Evolutionary conservation across 495 filamentous ascomycete genomes (phyloP).

Genomic region (Xeromyces bisporus): DNA sequence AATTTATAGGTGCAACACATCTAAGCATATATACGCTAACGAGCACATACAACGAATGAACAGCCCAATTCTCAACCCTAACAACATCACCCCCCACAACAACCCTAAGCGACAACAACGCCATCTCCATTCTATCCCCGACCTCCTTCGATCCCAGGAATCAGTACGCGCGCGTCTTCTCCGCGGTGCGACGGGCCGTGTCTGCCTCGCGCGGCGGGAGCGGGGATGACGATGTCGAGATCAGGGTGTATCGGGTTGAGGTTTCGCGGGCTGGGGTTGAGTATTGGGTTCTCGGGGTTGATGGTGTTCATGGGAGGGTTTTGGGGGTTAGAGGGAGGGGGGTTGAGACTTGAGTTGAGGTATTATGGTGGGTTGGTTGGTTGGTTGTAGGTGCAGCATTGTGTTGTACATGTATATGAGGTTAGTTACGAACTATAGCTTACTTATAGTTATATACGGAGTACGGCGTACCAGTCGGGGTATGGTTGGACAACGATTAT

Average conservation of each 20-base stretch:
- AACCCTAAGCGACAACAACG: slow-evolving; percentile 8
- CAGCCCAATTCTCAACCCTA: slow-evolving; percentile 23
- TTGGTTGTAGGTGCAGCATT: too few relatives aligned
- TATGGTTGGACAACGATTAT: too few relatives aligned
- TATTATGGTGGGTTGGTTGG: too few relatives aligned
- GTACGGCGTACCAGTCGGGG: too few relatives aligned
- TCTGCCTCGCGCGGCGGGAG: slow-evolving; percentile 4
- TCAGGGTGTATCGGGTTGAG: slow-evolving; percentile 55
- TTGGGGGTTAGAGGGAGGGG: slow-evolving; percentile 61
- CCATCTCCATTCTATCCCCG: slow-evolving; percentile 16
- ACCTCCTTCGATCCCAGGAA: slow-evolving; percentile 27
- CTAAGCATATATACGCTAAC: not conserved
- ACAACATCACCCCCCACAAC: slow-evolving; percentile 7
- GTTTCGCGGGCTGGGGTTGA: slow-evolving; percentile 45
- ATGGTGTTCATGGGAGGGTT: slow-evolving; percentile 34
- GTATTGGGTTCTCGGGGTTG: slow-evolving; percentile 58
- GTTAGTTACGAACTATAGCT: too few relatives aligned
- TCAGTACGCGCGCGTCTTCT: slow-evolving; percentile 15
- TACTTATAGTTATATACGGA: too few relatives aligned
- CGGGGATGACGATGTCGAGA: slow-evolving; percentile 34
- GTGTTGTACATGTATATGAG: too few relatives aligned
- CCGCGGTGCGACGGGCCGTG: slow-evolving; percentile 20
- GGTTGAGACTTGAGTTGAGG: slow-evolving; percentile 49
- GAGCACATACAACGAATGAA: not conserved
- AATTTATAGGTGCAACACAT: too few relatives aligned